A percentile compares a stretch with the other conserved stretches of the same genome.
These are phyloP conservation scores for Emmonsiellopsis sp. DNA, from an alignment of 2,329 filamentous ascomycete species.

Conservation along the genomic window DNA sequence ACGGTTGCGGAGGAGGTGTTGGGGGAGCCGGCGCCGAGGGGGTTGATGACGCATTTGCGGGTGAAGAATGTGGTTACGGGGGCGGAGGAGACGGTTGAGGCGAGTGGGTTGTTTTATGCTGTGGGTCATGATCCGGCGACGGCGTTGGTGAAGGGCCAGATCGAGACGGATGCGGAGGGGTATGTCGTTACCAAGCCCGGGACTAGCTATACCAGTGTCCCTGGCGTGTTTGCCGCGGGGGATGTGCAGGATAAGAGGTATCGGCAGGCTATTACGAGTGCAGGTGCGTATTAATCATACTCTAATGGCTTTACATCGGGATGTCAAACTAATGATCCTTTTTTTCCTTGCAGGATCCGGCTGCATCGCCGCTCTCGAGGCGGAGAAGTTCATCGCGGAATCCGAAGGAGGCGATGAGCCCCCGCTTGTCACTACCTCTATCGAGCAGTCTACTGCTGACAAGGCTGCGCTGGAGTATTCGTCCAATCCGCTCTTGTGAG, in stretches of 20 bases:
- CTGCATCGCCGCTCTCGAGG: constrained; percentile 90
- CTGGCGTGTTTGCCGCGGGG: constrained; percentile 91
- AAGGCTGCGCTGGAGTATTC: constrained; percentile 52
- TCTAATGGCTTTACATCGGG: constrained; percentile 13
- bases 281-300: constrained; percentile 52
- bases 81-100: constrained; percentile 70
- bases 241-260: constrained; percentile 99
- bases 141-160: constrained; percentile 76
- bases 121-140: constrained; percentile 95
- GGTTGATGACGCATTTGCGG: constrained; percentile 79
- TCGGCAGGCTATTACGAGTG: constrained; percentile 94
- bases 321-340: not conserved
- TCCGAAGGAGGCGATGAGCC: constrained; percentile 44
- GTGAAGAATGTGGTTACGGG: constrained; percentile 72
- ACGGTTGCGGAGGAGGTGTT: constrained; percentile 70
- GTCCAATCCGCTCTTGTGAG: constrained; percentile 55
- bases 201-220: constrained; percentile 74
- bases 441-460: constrained; percentile 37
- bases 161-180: constrained; percentile 79
- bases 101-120: constrained; percentile 93
- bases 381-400: constrained; percentile 85
- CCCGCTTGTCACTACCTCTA: constrained; percentile 24
- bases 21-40: constrained; percentile 63
- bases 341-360: constrained; percentile 58
- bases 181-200: constrained; percentile 87